Percentiles rank a stretch among this genome's conserved stretches.
These are phyloP conservation scores for Delonix regia DNA, from an alignment of 306 rosid genomes.

Conservation along the genomic window DNA sequence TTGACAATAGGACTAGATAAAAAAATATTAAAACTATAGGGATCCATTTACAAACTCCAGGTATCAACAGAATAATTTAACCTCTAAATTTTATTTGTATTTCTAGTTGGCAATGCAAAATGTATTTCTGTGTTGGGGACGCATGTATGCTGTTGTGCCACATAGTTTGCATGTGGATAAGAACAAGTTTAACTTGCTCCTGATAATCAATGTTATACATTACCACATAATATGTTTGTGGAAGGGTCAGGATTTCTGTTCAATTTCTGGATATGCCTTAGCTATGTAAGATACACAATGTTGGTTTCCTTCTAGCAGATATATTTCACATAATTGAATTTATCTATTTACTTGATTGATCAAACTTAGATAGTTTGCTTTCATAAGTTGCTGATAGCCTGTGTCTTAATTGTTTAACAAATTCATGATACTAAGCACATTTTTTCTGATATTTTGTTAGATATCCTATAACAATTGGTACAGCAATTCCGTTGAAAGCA, in stretches of 20 bases:
- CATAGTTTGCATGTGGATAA: background rate
- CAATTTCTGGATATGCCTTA: slow-evolving; percentile 21
- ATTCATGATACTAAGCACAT: slow-evolving; percentile 5
- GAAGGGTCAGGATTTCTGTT: background rate
- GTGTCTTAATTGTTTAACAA: background rate
- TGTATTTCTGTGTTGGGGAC: too few species aligned
- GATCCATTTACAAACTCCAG: too few species aligned
- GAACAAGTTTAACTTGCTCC: slow-evolving; percentile 6
- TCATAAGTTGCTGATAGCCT: slow-evolving; percentile 3
- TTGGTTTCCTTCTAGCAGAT: background rate
- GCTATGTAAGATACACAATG: slow-evolving; percentile 19
- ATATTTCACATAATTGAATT: background rate
- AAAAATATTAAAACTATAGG: too few species aligned
- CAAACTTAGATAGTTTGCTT: slow-evolving; percentile 3
- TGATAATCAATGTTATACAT: background rate
- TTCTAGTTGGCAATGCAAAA: too few species aligned
- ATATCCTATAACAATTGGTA: slow-evolving; percentile 82
- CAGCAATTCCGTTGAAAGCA: slow-evolving; percentile 91
- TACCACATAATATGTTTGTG: background rate
- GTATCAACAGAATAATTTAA: too few species aligned
- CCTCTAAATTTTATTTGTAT: too few species aligned
- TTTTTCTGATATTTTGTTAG: slow-evolving; percentile 50
- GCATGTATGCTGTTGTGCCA: background rate
- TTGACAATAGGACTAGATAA: too few species aligned
- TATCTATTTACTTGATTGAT: background rate